Base-by-base conservation (phyloP, 2,329 filamentous ascomycete species). In the Dryadomyces quercivorus region DNA sequence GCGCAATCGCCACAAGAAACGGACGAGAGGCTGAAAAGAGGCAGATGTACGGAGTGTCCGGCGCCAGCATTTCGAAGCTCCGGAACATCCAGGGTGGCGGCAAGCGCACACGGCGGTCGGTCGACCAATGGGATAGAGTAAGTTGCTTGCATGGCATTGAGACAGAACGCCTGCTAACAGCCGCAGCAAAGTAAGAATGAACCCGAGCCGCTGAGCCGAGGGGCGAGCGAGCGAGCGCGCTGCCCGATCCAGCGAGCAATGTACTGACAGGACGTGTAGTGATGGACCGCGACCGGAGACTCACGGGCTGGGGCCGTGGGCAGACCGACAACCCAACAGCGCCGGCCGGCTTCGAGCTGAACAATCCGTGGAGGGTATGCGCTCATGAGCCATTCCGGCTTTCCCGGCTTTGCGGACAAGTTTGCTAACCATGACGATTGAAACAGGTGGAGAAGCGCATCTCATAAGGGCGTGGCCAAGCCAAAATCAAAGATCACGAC, bases 51-150 rank as follows among this genome's bases (percentile, higher is more conserved):
- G 78, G 79, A 58, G 69, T 76, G 56, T 75, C 78, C 50, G 81
- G 81, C 57, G 75, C 75, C 51, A 80, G 80, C 26, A 62, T 84
- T 59, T 75, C 76, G 43, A 75, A 75, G 60, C 69, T 84, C 61
- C 77, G 73, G 65, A 73, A 75, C 61, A 73, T 73, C 70, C 72
- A 77, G 60, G 82, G 82, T 66, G 80, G 80, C 58, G 76, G 78
- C 63, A 82, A 82, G 71, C 73, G 76, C 62, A 72, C 74, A 54
- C 76, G 81, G 60, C 80, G 78, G 64, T 79, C 76, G 8, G 57
- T 84, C 55, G 81, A 84, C 62, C 74, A 78, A 63, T 84, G 81
- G 81, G 81, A 84, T 61, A 77, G 67, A 69, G 80, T 83, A 67
- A 60, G 74, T 13, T 16, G 1, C 18, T 2, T 6, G 2, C 16